phyloP scores from a whole-genome alignment of 1,139 yeast genomes.

The Yamadazyma taylorii region DNA sequence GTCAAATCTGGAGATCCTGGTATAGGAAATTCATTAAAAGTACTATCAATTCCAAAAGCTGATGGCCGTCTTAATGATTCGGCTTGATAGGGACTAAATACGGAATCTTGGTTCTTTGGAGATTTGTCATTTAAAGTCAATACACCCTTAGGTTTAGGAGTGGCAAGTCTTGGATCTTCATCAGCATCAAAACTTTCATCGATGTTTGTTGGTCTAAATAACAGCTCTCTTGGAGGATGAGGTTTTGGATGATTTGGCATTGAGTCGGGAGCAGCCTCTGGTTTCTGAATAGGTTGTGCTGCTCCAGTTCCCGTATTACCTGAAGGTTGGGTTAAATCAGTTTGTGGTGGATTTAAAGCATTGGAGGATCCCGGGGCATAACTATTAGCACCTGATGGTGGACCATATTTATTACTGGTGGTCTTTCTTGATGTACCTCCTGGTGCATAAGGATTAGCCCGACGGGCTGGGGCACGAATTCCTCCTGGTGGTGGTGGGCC shows the following conservation, averaged over 20 bases:
- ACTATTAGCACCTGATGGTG: conserved; percentile 8
- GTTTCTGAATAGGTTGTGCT: background rate
- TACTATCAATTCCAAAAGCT: conserved; percentile 25
- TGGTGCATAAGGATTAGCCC: conserved; percentile 46
- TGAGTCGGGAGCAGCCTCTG: too few species aligned
- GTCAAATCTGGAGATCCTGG: conserved; percentile 51
- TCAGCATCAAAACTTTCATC: conserved; percentile 33
- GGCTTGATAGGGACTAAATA: conserved; percentile 30
- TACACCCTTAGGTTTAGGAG: conserved; percentile 20
- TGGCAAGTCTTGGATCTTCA: conserved; percentile 12
- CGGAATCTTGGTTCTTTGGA: conserved; percentile 16
- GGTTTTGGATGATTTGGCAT: too few species aligned
- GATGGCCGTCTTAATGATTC: conserved; percentile 16
- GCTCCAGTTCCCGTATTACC: background rate
- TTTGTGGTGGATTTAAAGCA: background rate
- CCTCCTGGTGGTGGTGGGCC: conserved; percentile 9
- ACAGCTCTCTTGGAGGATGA: conserved; percentile 4
- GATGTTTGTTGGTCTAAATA: conserved; percentile 20
- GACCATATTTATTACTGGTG: conserved; percentile 15
- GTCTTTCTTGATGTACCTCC: conserved; percentile 12
- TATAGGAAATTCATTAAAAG: conserved; percentile 45
- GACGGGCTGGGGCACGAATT: conserved; percentile 9
- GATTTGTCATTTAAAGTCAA: conserved; percentile 12
- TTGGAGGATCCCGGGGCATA: conserved; percentile 12
- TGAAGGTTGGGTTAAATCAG: background rate